Base-by-base conservation (phyloP, 805 yeast species). In the Metschnikowia dekortorum region DNA sequence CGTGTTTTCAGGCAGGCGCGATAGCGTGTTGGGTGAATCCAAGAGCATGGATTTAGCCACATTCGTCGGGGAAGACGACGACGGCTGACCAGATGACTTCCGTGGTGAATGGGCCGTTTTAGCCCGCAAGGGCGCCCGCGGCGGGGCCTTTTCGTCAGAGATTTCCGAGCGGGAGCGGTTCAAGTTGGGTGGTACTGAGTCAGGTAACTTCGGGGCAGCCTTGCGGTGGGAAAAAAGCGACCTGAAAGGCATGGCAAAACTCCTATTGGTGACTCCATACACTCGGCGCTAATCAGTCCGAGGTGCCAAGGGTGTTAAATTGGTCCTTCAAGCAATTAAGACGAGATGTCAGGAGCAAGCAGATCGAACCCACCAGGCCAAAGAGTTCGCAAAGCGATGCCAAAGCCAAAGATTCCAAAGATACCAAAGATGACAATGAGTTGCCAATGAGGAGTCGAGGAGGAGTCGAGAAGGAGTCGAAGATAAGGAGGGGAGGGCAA, bases 201-300 rank as follows among this genome's bases (percentile, higher is more conserved):
- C 45, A 6, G 32, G 31, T 8, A 30, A 2, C 16, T 42, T 42
- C 8, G 36, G 36, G 4, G 45, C 32, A 4, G 45, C 6, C 32
- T 42, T 42, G 13, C 45, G 32, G 43, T 29, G 43, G 30, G 45
- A 42, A 33, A 42, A 42, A 8, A 33, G 45, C 38, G 45, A 33
- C 45, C 45, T 30, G 22, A 42, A 13, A 8, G 45, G 30, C 45
- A 42, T 42, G 4, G 18, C 34, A 33, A 29, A 29, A 28, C 16
- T 7, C 10, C 4, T 11, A 6, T 37, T 9, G 29, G 28, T 29
- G 8, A 13, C 29, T 37, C 29, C 39, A 37, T 37, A 26, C 30
- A 37, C 39, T 37, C 29, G 26, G n/a, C 29, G 36, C 2, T 22
- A 22, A 22, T 22, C 22, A 22, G 22, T 22, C 22, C 22, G 22